A percentile compares a stretch with the other conserved stretches of the same genome.
Conservation (phyloP, 2,329 filamentous ascomycete species). For the Hymenoscyphus occultus region DNA sequence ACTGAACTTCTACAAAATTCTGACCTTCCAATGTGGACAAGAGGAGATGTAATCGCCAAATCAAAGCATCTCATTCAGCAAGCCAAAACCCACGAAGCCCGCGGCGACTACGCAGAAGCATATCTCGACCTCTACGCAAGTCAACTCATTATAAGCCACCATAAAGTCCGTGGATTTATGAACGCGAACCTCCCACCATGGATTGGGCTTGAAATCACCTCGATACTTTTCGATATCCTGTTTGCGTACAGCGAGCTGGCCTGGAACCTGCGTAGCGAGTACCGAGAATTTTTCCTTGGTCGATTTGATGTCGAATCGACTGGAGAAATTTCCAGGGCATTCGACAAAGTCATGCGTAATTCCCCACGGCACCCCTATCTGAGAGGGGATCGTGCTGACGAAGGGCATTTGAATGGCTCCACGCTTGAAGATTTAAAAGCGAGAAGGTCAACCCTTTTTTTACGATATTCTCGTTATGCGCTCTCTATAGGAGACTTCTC, state of each 20-base stretch:
- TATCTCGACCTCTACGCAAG: background rate
- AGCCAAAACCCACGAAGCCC: background rate
- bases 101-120: background rate
- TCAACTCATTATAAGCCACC: background rate
- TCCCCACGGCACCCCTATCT: no score
- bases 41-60: background rate
- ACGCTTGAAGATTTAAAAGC: background rate
- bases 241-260: background rate
- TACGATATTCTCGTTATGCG: background rate
- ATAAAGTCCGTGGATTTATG: background rate
- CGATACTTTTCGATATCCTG: background rate
- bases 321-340: background rate
- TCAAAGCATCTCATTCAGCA: background rate
- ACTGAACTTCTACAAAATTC: background rate
- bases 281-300: background rate
- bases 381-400: background rate
- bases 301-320: background rate
- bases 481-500: background rate
- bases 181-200: background rate
- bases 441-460: background rate
- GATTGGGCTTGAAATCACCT: background rate
- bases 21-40: background rate
- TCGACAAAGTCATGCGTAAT: no score
- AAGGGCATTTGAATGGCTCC: background rate
- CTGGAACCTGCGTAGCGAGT: background rate